Evolutionary conservation across 345 rosid species (phyloP).

Genomic region (Syzygium oleosum): DNA sequence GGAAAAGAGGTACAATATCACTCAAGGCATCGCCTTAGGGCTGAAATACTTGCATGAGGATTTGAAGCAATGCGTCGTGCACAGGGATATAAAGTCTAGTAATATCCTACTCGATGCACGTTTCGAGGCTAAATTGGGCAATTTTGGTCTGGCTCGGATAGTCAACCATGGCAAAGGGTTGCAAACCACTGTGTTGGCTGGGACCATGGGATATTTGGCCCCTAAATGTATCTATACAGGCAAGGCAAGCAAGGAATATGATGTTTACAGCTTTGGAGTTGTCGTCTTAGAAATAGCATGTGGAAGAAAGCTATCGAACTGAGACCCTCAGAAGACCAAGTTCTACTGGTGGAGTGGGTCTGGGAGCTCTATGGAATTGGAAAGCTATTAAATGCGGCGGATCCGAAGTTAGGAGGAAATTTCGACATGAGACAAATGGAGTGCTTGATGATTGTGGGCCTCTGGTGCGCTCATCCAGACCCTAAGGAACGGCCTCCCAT

Average conservation of each 20-base stretch:
- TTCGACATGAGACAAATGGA: neutral
- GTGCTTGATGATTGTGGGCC: neutral
- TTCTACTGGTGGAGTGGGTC: slow-evolving; percentile 4
- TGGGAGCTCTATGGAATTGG: slow-evolving; percentile 7
- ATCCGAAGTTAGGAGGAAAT: neutral
- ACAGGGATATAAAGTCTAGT: slow-evolving; percentile 22
- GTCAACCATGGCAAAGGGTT: slow-evolving; percentile 14
- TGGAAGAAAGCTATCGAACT: slow-evolving; percentile 1
- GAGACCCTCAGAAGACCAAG: neutral
- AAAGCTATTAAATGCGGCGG: neutral
- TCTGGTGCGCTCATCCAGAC: neutral
- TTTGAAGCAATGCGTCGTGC: slow-evolving; percentile 17
- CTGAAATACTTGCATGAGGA: slow-evolving; percentile 15
- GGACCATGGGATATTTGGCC: slow-evolving; percentile 22
- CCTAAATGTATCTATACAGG: slow-evolving; percentile 1
- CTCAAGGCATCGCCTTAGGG: slow-evolving; percentile 18
- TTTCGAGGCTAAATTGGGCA: slow-evolving; percentile 17
- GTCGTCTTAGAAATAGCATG: slow-evolving; percentile 15
- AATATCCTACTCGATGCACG: slow-evolving; percentile 14
- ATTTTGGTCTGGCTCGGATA: slow-evolving; percentile 30
- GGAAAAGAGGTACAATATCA: slow-evolving; percentile 11
- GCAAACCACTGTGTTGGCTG: slow-evolving; percentile 11
- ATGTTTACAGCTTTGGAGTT: slow-evolving; percentile 21
- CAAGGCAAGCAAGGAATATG: slow-evolving; percentile 8
- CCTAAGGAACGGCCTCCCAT: slow-evolving; percentile 5